These are phyloP conservation scores for Puccinellia tenuiflora DNA, from an alignment of 176 grass and related monocot species.

Conservation along the genomic window DNA sequence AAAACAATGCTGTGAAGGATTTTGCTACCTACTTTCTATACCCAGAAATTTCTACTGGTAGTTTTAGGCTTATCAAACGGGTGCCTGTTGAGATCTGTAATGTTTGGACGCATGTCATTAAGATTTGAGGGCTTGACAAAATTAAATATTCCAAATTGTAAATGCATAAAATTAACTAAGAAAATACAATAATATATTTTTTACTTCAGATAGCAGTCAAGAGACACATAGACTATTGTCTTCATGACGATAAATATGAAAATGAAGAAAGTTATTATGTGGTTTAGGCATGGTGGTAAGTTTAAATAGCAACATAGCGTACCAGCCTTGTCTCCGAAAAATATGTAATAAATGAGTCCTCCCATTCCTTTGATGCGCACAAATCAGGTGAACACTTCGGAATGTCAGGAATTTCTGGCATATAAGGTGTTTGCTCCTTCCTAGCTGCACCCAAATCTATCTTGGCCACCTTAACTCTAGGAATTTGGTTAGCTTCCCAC, in stretches of 20 bases:
- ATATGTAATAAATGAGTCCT: constrained; percentile 47
- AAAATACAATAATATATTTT: neutral
- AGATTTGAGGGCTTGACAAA: neutral
- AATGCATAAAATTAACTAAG: neutral
- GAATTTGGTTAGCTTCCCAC: constrained; percentile 89
- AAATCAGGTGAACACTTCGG: constrained; percentile 52
- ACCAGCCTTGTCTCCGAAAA: constrained; percentile 59
- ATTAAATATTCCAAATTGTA: neutral
- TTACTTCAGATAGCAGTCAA: neutral
- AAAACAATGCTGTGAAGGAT: neutral
- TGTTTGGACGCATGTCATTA: neutral
- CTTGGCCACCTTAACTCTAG: constrained; percentile 76
- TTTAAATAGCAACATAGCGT: constrained; percentile 8
- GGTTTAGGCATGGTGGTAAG: neutral
- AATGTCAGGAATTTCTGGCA: constrained; percentile 79
- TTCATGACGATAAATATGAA: neutral
- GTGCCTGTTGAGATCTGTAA: neutral
- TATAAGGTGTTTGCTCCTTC: constrained; percentile 74
- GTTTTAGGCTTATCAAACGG: neutral
- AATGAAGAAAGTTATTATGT: neutral
- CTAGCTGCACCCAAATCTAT: constrained; percentile 40
- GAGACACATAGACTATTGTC: neutral
- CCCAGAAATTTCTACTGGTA: neutral
- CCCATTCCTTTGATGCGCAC: constrained; percentile 63
- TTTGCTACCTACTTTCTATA: neutral